A percentile compares a stretch with the other conserved stretches of the same genome.
Evolutionary conservation across 169 alveolate species (phyloP).

Genomic region (Plasmodium sp.): DNA sequence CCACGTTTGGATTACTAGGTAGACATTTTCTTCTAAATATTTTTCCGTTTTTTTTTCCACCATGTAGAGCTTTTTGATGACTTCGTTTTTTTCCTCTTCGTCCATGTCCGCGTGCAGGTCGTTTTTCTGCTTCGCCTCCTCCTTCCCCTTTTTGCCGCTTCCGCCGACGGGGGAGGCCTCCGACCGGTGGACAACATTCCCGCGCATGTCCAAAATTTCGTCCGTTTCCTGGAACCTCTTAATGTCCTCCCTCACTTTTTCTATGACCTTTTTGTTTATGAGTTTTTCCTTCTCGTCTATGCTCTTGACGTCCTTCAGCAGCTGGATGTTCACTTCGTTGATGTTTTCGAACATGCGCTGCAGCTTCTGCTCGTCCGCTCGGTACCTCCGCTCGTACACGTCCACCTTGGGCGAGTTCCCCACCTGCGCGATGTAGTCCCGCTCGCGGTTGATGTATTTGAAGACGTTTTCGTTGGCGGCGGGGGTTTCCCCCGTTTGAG

Average conservation of each 20-base stretch:
- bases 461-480: background rate
- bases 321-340: constrained; percentile 70
- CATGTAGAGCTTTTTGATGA: constrained; percentile 46
- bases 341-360: constrained; percentile 48
- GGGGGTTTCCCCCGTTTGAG: background rate
- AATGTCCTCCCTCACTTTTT: constrained; percentile 68
- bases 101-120: constrained; percentile 15
- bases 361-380: constrained; percentile 18
- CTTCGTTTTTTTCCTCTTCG: constrained; percentile 74
- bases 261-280: constrained; percentile 51
- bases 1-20: constrained; percentile 63
- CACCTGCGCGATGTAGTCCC: constrained; percentile 29
- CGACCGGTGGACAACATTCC: constrained; percentile 9
- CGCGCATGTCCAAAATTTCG: constrained; percentile 60
- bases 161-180: background rate
- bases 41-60: constrained; percentile 58
- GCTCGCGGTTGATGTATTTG: constrained; percentile 15
- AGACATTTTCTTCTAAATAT: constrained; percentile 59
- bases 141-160: constrained; percentile 4
- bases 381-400: constrained; percentile 37
- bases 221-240: constrained; percentile 49
- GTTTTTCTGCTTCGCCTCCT: constrained; percentile 1
- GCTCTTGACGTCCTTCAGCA: constrained; percentile 33
- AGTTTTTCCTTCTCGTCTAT: constrained; percentile 57
- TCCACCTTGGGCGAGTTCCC: constrained; percentile 49